Base-by-base conservation (phyloP, 352 stramenopile genomes). In the Phytophthora capsici region DNA sequence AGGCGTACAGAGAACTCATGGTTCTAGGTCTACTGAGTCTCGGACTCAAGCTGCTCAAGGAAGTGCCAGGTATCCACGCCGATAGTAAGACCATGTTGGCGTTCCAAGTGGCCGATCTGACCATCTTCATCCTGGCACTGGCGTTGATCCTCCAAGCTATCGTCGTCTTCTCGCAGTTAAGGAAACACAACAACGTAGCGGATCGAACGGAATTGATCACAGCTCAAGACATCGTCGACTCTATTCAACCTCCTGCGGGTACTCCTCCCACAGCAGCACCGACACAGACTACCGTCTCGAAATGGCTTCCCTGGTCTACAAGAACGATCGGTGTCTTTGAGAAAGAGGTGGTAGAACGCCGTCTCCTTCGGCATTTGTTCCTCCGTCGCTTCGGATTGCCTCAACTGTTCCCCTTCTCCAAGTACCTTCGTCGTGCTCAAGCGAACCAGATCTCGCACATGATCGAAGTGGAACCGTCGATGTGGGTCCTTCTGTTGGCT, bases 391-490 rank as follows among this genome's bases (percentile, higher is more conserved):
- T 84, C 38, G 69, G 67, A 4, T 58, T 89, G 0, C 80, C 80
- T 0, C 69, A 87, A 48, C 68, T 89, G 7, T 84, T 84, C 22
- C 81, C 85, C 9, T 93, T 90, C 58, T 78, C 78, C 58, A 93
- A 93, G 63, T 93, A 93, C 60, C 41, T 93, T 7, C 75, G 79
- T 45, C 79, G 87, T 8, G 82, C 80, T 3, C 85, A 91, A 66
- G 83, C 88, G 13, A 90, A 83, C 62, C 81, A 94, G 58, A 90
- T 94, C 53, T 87, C 74, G 14, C 76, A 94, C 58, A 85, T 94
- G 74, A 89, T 94, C 36, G 83, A 94, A 19, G 82, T 94, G 5
- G 63, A 91, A 34, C 74, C 88, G 16, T 84, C 78, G 6, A 89
- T 80, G 66, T 94, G 79, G 82, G 37, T 89, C 4, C 36, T 90